Percentiles rank a stretch among this genome's conserved stretches.
Conservation (phyloP, 2,329 filamentous ascomycete species). For the Fusarium abutilonis region DNA sequence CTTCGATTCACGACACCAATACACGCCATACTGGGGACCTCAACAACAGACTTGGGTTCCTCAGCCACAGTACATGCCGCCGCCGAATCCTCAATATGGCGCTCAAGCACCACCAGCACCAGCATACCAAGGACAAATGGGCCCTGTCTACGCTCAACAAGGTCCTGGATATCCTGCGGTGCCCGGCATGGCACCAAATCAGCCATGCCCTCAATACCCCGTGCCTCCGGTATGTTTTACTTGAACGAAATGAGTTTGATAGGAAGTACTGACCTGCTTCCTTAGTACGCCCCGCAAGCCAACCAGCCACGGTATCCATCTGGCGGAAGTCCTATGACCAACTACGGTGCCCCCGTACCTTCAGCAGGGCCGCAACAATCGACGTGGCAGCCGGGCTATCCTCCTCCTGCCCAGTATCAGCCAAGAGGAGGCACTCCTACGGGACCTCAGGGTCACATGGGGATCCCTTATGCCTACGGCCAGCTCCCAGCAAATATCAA, state of each 20-base stretch:
- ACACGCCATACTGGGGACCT: conserved; percentile 72
- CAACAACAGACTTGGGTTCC: conserved; percentile 69
- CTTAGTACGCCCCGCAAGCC: conserved; percentile 48
- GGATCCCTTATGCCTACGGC: conserved; percentile 76
- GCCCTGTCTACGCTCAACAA: conserved; percentile 57
- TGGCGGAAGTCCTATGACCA: conserved; percentile 50
- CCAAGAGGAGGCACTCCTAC: conserved; percentile 46
- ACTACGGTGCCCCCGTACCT: conserved; percentile 50
- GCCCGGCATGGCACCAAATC: conserved; percentile 55
- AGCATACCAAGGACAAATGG: conserved; percentile 57
- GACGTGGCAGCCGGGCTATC: conserved; percentile 53
- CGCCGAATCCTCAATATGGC: conserved; percentile 54
- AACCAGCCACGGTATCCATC: conserved; percentile 49
- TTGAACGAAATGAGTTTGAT: not conserved
- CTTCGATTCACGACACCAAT: conserved; percentile 74
- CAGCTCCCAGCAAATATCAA: conserved; percentile 77
- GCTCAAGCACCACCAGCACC: conserved; percentile 56
- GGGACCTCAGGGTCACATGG: conserved; percentile 46
- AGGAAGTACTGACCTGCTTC: conserved; percentile 23
- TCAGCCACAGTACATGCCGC: conserved; percentile 63
- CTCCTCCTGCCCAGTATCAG: conserved; percentile 47
- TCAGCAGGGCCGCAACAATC: conserved; percentile 46
- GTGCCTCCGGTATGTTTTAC: conserved; percentile 57
- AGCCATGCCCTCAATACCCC: conserved; percentile 59
- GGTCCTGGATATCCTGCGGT: conserved; percentile 56